phyloP scores from a whole-genome alignment of 2,329 filamentous ascomycete species.

The Sphaerulina populicola region DNA sequence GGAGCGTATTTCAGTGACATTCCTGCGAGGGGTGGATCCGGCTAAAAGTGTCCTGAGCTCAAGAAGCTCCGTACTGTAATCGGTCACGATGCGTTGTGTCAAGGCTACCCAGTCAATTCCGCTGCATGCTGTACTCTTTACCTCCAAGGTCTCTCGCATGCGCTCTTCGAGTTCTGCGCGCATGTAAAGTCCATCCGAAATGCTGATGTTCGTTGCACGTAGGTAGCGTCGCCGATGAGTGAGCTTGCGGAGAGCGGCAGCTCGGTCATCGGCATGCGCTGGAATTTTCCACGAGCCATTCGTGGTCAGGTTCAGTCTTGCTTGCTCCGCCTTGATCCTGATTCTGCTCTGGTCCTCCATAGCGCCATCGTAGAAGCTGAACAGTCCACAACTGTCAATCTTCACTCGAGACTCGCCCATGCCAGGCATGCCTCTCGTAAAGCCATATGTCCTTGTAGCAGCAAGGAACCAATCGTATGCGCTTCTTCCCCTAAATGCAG shows the following conservation, averaged over 20 bases:
- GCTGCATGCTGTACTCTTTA: constrained; percentile 10
- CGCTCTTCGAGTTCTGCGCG: constrained; percentile 16
- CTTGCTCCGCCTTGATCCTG: constrained; percentile 32
- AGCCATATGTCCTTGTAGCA: constrained; percentile 16
- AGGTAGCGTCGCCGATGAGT: constrained; percentile 21
- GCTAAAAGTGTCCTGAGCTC: constrained; percentile 21
- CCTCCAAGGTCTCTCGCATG: constrained; percentile 14
- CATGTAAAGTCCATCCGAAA: constrained; percentile 23
- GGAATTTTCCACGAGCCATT: constrained; percentile 36
- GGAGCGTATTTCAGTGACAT: constrained; percentile 9
- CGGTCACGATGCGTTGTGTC: constrained; percentile 39
- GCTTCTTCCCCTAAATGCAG: constrained; percentile 6
- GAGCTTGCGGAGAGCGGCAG: constrained; percentile 30
- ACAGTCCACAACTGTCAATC: constrained; percentile 38
- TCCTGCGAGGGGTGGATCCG: constrained; percentile 16
- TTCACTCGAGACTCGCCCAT: constrained; percentile 39
- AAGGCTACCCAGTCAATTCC: constrained; percentile 41
- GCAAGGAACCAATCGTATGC: constrained; percentile 17
- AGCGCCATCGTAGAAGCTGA: constrained; percentile 41
- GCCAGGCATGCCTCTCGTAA: constrained; percentile 37
- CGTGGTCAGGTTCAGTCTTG: constrained; percentile 37
- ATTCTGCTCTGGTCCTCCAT: constrained; percentile 30
- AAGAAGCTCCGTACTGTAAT: constrained; percentile 33
- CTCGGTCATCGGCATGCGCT: constrained; percentile 21
- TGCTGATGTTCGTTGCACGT: constrained; percentile 18